Base-by-base conservation (phyloP, 768 basidiomycete genomes). In the Coprinopsis marcescibilis region DNA sequence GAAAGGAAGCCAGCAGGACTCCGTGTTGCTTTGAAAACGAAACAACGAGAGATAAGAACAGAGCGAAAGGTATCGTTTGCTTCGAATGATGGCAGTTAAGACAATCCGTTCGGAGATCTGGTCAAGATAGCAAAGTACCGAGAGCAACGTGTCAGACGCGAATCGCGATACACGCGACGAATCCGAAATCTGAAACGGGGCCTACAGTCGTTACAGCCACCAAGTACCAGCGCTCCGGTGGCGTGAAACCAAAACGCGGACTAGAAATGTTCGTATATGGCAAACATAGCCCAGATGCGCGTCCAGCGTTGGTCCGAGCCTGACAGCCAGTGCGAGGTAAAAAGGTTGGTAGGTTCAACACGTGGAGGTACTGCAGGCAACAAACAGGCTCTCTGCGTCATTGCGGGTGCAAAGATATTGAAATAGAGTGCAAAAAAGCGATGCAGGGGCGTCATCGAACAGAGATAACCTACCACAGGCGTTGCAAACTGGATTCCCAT, bases 401-500 rank as follows among this genome's bases (percentile, higher is more conserved):
- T 24, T 40, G 11, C 19, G 21, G 17, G 21, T 5, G 21, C 13
- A 49, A 53, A 45, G 52, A 38, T 19, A 44, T 53, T 55, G 45
- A 34, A 53, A 51, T 59, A 58, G 55, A 52, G 50, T 58, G 50
- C 56, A 54, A 51, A 55, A 58, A 39, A 39, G 49, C 45, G 60
- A 57, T 57, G 51, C 56, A 65, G 51, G 25, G 35, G 44, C 38
- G 64, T 29, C 41, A 58, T 57, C 59, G 60, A 41, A 35, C 21
- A 11, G 20, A 14, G 48, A 77, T 36, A 45, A 46, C 88, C 77
- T 63, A 91, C 89, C 90, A 65, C 90, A 92, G 43, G 87, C 85
- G 64, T 92, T 92, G 71, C 90, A 93, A 60, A 92, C 78, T 40
- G 83, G 77, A 64, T 85, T 88, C 48, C 89, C 90, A 56, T 86